A percentile compares a stretch with the other conserved stretches of the same genome.
These are phyloP conservation scores for Tieghemiomyces parasiticus DNA, from an alignment of 192 early-diverging fungal genomes.

Conservation along the genomic window DNA sequence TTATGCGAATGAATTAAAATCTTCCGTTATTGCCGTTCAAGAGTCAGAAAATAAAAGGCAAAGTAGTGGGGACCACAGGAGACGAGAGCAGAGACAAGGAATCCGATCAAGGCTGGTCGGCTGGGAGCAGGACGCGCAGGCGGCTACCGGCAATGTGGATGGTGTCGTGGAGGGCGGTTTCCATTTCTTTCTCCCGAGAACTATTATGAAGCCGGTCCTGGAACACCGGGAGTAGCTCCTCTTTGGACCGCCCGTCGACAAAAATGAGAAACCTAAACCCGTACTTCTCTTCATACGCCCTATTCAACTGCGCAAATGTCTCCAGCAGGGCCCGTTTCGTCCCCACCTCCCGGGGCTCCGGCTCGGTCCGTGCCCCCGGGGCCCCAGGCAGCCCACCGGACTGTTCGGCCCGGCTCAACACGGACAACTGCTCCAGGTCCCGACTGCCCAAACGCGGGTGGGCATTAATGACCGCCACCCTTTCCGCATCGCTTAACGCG, in stretches of 20 bases:
- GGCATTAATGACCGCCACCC: constrained; percentile 71
- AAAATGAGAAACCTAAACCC: constrained; percentile 76
- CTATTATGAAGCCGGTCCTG: constrained; percentile 47
- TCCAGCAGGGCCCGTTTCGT: constrained; percentile 39
- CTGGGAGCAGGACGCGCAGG: neutral
- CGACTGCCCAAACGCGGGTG: constrained; percentile 78
- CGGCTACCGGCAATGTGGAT: constrained; percentile 69
- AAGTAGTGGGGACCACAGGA: too few relatives aligned
- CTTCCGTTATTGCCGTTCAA: too few relatives aligned
- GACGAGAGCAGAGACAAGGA: too few relatives aligned
- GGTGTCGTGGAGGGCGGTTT: constrained; percentile 59
- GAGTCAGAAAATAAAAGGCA: too few relatives aligned
- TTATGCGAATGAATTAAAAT: too few relatives aligned
- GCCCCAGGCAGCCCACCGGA: constrained; percentile 12
- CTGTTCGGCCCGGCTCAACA: constrained; percentile 57
- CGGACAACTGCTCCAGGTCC: constrained; percentile 43
- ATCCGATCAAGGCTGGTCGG: too few relatives aligned
- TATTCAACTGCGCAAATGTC: constrained; percentile 41
- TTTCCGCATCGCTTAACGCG: constrained; percentile 41
- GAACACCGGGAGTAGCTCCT: constrained; percentile 61
- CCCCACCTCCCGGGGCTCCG: constrained; percentile 7
- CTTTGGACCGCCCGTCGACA: constrained; percentile 57
- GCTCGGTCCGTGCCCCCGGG: constrained; percentile 18
- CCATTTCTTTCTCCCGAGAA: constrained; percentile 45
- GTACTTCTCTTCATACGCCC: constrained; percentile 54